Base-by-base conservation (phyloP, 805 yeast species). In the Myxozyma kluyveri region DNA sequence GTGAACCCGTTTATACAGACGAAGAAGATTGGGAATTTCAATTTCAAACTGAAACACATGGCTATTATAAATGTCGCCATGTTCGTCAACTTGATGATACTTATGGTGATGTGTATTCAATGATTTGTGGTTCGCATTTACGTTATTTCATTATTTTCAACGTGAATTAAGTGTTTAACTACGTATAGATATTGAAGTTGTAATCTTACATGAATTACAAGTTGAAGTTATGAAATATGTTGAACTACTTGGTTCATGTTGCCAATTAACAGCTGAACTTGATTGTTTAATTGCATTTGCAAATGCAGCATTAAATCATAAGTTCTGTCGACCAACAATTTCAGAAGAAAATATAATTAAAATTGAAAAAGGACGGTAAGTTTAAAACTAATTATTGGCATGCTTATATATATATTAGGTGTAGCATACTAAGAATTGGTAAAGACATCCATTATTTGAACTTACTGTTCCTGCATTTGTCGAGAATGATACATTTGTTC, bases 361-460 rank as follows among this genome's bases (percentile, higher is more conserved):
- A 2, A 67, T 78, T 14, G 56, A 56, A 17, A 64, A 69, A 1
- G 82, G 82, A 0, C 45, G 59, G 44, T 49, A 18, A 9, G 40
- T 17, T 42, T 36, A 17, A 17, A 7, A 39, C 14, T 23, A 12
- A 17, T n/a, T 17, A 38, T 19, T 3, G 19, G 2, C 21, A 18
- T n/a, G n/a, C n/a, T n/a, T 29, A 29, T 29, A 9, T 29, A 14
- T 29, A 9, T 29, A 29, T 14, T 10, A 5, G 24, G 14, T 12
- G 38, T 14, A 23, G 23, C 2, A 18, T 9, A 2, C 10, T 3
- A 19, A 29, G 9, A 29, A 29, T 14, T 29, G 17, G n/a, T 29
- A 21, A 19, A 65, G 79, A 22, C 81, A 79, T 61, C 73, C 79
- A 0, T 58, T 79, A 0, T 73, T 73, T 35, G 81, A 76, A 54